Base-by-base conservation (phyloP, 2,329 filamentous ascomycete genomes). In the Sporothrix phasma region DNA sequence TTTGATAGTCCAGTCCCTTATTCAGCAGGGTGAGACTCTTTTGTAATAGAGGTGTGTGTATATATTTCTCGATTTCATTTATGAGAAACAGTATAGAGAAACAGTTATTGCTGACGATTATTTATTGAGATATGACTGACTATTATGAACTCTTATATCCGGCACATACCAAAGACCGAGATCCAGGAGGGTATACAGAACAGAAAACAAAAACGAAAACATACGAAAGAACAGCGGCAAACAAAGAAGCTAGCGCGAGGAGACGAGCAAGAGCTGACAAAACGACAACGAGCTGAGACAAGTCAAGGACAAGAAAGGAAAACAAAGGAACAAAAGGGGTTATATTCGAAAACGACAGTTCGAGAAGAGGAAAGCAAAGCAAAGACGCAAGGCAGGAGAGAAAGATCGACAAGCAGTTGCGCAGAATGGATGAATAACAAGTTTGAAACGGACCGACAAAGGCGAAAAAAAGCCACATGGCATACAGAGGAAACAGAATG, bases 161-260 rank as follows among this genome's bases (percentile, higher is more conserved):
- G 15, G 22, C 56, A 61, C 62, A 66, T 68, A 67, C 61, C 62
- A 64, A 64, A 51, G 66, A 19, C 53, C 46, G 45, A 54, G 39
- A 65, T 66, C 66, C 66, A 65, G 61, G 66, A 63, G 68, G 69
- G 71, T 73, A 73, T 72, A 70, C 62, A 63, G 34, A 64, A 65
- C 61, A 54, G 29, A 3, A 49, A 34, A 62, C 54, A 5, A 56
- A 31, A 34, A 43, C 46, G 41, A 24, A 53, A 37, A 11, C 41
- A 8, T 29, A 19, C 6, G 29, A 15, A 34, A 45, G 45, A 49
- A 46, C 7, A 11, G 24, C 37, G 46, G 22, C 22, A 58, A n/a
- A 19, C 31, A 54, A 37, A 7, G 10, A 22, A 39, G 51, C 15
- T 31, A 26, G n/a, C 51, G 31, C 51, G 37, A 39, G 51, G 51